phyloP scores from a whole-genome alignment of 2,329 filamentous ascomycete species.

The Huntiella moniliformis region DNA sequence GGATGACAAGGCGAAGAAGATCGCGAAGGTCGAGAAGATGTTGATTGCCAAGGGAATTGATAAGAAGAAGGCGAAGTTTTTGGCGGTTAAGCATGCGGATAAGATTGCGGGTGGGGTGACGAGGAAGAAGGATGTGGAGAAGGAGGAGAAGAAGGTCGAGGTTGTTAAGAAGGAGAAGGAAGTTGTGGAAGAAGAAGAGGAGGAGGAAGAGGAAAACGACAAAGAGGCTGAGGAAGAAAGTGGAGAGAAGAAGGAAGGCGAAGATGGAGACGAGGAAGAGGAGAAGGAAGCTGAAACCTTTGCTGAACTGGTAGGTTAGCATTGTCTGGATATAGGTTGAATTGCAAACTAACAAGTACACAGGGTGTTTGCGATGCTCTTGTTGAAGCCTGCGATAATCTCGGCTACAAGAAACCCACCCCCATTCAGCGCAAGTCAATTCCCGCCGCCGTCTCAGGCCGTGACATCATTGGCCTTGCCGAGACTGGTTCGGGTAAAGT shows the following conservation, averaged over 20 bases:
- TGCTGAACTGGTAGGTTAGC: constrained; percentile 35
- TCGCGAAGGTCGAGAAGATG: constrained; percentile 8
- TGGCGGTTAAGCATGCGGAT: not conserved
- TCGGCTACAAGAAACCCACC: constrained; percentile 73
- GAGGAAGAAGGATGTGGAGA: constrained; percentile 1
- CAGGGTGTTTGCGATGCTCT: constrained; percentile 70
- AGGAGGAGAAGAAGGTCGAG: not conserved
- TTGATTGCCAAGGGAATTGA: constrained; percentile 4
- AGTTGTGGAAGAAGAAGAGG: constrained; percentile 1
- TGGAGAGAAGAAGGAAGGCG: constrained; percentile 1
- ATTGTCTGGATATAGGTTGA: not conserved
- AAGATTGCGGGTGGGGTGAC: not conserved
- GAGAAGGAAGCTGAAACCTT: constrained; percentile 36
- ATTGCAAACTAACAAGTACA: constrained; percentile 11
- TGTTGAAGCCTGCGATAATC: constrained; percentile 66
- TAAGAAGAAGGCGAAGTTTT: constrained; percentile 1
- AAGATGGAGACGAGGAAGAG: constrained; percentile 16
- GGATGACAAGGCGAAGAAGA: constrained; percentile 7
- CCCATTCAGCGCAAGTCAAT: constrained; percentile 79
- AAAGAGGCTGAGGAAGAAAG: not conserved
- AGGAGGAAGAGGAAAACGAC: constrained; percentile 2
- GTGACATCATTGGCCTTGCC: constrained; percentile 82
- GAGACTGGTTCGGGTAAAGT: constrained; percentile 83
- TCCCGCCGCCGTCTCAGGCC: constrained; percentile 56
- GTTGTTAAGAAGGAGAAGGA: not conserved